phyloP scores from a whole-genome alignment of 768 basidiomycete genomes.

The Boletus insuetus region DNA sequence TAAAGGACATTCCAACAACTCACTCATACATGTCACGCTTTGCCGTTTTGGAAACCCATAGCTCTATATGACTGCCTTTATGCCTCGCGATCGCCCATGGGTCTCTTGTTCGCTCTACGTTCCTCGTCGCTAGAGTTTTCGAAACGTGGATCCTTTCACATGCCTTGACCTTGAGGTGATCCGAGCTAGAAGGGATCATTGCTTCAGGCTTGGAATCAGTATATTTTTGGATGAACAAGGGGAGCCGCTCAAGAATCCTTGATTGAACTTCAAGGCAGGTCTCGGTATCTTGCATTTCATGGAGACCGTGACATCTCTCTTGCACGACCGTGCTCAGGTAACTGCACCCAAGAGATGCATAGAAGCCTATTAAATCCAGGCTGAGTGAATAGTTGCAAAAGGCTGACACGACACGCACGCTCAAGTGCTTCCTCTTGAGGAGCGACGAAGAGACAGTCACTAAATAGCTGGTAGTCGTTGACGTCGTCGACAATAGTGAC shows the following conservation, averaged over 20 bases:
- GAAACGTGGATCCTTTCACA: constrained; percentile 59
- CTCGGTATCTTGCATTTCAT: constrained; percentile 45
- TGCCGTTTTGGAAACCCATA: constrained; percentile 68
- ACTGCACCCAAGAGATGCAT: constrained; percentile 69
- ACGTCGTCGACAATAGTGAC: constrained; percentile 83
- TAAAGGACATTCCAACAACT: constrained; percentile 30
- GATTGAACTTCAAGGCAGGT: constrained; percentile 48
- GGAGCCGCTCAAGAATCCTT: constrained; percentile 73
- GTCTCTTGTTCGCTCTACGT: constrained; percentile 49
- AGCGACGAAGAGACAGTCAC: constrained; percentile 64
- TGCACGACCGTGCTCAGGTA: constrained; percentile 66
- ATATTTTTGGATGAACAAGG: constrained; percentile 86
- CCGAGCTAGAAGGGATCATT: constrained; percentile 48
- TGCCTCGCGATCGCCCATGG: constrained; percentile 62
- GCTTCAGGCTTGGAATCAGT: constrained; percentile 54
- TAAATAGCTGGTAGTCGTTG: constrained; percentile 70
- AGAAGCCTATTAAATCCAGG: constrained; percentile 52
- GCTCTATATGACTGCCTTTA: constrained; percentile 50
- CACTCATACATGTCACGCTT: constrained; percentile 87
- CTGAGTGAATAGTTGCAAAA: background rate
- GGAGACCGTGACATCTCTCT: constrained; percentile 62
- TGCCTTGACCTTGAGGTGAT: constrained; percentile 62
- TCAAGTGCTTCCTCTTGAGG: constrained; percentile 87
- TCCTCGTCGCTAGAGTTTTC: constrained; percentile 53
- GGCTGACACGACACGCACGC: constrained; percentile 37